A percentile compares a stretch with the other conserved stretches of the same genome.
These are phyloP conservation scores for Hypomontagnella monticulosa DNA, from an alignment of 495 filamentous ascomycete species.

Conservation along the genomic window DNA sequence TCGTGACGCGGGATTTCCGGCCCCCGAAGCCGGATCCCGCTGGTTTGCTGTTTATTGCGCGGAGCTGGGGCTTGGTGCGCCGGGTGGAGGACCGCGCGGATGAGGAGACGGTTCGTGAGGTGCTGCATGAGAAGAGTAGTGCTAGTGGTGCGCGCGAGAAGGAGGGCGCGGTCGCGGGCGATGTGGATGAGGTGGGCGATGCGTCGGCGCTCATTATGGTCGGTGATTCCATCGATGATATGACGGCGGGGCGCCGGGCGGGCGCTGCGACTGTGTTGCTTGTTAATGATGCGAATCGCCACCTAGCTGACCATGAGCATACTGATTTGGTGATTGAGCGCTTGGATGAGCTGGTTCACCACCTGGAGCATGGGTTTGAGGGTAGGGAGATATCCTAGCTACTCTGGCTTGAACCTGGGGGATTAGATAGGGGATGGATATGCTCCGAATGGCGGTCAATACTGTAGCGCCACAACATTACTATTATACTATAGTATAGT, in stretches of 20 bases:
- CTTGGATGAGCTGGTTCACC: conserved; percentile 75
- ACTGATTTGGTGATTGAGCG: conserved; percentile 75
- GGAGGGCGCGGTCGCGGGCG: conserved; percentile 30
- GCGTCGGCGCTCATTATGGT: conserved; percentile 66
- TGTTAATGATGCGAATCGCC: conserved; percentile 79
- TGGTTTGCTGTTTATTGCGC: conserved; percentile 84
- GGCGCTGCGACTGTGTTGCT: conserved; percentile 91
- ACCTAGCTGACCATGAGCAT: conserved; percentile 77
- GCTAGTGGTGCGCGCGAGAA: conserved; percentile 20
- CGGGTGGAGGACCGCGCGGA: conserved; percentile 34
- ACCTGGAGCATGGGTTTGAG: conserved; percentile 74
- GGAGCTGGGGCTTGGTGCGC: conserved; percentile 72
- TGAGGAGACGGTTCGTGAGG: conserved; percentile 33
- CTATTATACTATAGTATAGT: no score
- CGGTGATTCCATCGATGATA: conserved; percentile 92
- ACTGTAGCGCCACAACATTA: no score
- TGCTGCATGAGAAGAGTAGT: conserved; percentile 8
- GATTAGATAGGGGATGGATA: neutral
- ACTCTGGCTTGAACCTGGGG: neutral
- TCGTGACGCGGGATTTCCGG: conserved; percentile 85
- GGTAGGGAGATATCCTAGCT: conserved; percentile 43
- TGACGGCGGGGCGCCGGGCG: conserved; percentile 85
- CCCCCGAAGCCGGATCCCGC: conserved; percentile 91
- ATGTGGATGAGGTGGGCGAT: conserved; percentile 52
- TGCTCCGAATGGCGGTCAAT: neutral